Base-by-base conservation (phyloP, 2,329 filamentous ascomycete species). In the Botrytis medusae region DNA sequence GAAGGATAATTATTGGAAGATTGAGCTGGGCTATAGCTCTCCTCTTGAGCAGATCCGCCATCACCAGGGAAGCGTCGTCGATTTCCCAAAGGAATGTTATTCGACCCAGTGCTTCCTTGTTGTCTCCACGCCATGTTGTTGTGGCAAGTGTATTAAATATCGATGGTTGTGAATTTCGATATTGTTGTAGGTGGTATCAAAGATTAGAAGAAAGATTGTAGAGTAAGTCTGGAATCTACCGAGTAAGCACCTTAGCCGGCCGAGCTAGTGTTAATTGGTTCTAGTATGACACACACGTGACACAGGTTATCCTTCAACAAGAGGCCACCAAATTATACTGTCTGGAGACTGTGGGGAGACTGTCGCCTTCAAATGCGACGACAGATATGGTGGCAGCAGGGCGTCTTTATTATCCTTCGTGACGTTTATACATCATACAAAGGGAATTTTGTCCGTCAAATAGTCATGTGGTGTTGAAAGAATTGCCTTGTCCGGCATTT, bases 41-140 rank as follows among this genome's bases (percentile, higher is more conserved):
- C 78, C 48, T 80, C 78, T 68, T 78, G 76, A 73, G 81, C 81
- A 62, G 83, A 79, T 76, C 80, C 81, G 67, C 78, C 79, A 60
- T 92, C 89, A 67, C 89, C 92, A 75, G 90, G 92, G 79, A 97
- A 94, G 75, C 95, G 92, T 79, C 93, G 90, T 77, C 90, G 88
- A 79, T 90, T 97, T 70, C 96, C 96, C 75, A 99, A 86, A 75
- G 96, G 96, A 80, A 99, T 97, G 81, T 98, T 98, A 84, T 99
- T 99, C 62, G 97, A 98, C 70, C 96, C 96, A 32, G 96, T 99
- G 82, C 97, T 97, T 79, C 96, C 96, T 83, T 91, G 89, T 74
- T 84, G 89, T 85, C 89, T 86, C 90, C 90, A 91, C 80, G 90
- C 86, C 90, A 92, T 91, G 9, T 77, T 85, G 80, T 75, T 61